Evolutionary conservation across 345 rosid species (phyloP).

Genomic region (Tarenaya hassleriana): DNA sequence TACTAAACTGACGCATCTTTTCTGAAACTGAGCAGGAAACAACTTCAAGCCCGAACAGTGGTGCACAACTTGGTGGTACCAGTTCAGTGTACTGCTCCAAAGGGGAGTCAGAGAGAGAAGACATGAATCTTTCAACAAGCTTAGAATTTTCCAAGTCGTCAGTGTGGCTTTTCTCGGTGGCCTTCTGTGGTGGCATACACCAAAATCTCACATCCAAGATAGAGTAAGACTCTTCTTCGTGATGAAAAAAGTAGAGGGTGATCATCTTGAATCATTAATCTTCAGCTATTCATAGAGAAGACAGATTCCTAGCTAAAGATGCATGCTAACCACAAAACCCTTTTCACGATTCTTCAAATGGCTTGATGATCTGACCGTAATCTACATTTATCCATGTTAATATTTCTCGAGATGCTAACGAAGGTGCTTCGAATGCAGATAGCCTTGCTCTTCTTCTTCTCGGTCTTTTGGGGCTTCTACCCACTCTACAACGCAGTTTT

Average conservation of each 20-base stretch:
- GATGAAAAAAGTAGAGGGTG: too few species aligned
- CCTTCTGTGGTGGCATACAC: constrained; percentile 97
- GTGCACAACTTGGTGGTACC: constrained; percentile 98
- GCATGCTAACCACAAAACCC: too few species aligned
- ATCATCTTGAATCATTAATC: too few species aligned
- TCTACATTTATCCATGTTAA: not conserved
- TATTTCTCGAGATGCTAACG: constrained; percentile 18
- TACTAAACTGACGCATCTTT: constrained; percentile 2
- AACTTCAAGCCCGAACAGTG: constrained; percentile 59
- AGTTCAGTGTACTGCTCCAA: constrained; percentile 83
- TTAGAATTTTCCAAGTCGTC: constrained; percentile 92
- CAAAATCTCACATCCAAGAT: constrained; percentile 78
- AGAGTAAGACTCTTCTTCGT: constrained; percentile 47
- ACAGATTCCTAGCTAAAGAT: too few species aligned
- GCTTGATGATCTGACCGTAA: constrained; percentile 11
- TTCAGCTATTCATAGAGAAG: too few species aligned
- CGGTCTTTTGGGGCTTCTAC: constrained; percentile 98
- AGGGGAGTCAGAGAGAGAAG: constrained; percentile 84
- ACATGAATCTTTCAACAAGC: constrained; percentile 81
- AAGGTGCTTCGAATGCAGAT: constrained; percentile 46
- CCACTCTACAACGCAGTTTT: constrained; percentile 98
- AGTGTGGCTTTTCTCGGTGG: constrained; percentile 94
- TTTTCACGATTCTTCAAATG: too few species aligned
- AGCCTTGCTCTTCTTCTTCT: constrained; percentile 94
- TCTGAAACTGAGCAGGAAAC: constrained; percentile 35